Evolutionary conservation across 2,329 filamentous ascomycete genomes (phyloP).

Genomic region (Cladobotryum mycophilum): DNA sequence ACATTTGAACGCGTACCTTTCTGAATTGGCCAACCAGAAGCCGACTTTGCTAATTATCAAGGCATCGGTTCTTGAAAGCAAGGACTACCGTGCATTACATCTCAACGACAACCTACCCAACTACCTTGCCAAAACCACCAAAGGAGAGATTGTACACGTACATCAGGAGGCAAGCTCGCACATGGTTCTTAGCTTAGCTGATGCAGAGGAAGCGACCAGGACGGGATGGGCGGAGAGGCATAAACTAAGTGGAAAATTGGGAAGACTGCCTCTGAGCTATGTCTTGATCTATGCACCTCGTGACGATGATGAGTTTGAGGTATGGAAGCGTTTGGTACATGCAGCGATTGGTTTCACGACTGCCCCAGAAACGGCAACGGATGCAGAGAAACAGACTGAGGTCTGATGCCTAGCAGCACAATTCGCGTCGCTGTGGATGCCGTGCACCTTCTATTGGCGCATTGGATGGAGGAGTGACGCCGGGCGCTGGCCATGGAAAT

Average conservation of each 20-base stretch:
- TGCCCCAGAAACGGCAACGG: background rate
- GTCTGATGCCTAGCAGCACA: no score
- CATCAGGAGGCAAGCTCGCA: conserved; percentile 36
- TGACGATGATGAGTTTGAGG: conserved; percentile 27
- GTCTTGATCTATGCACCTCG: conserved; percentile 37
- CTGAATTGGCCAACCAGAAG: conserved; percentile 1
- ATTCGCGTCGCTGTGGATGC: no score
- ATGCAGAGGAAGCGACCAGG: conserved; percentile 29
- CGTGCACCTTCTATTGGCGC: no score
- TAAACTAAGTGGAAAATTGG: conserved; percentile 17
- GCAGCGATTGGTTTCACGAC: conserved; percentile 13
- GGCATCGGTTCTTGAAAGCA: conserved; percentile 6
- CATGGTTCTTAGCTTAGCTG: conserved; percentile 29
- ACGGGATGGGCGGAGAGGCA: conserved; percentile 37
- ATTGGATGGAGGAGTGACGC: no score
- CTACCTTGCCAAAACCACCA: conserved; percentile 11
- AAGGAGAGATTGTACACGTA: conserved; percentile 31
- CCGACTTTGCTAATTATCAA: background rate
- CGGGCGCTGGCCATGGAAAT: no score
- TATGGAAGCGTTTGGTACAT: conserved; percentile 20
- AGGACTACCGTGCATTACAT: conserved; percentile 8
- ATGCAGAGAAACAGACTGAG: no score
- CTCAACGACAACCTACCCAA: conserved; percentile 2
- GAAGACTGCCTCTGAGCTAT: conserved; percentile 19
- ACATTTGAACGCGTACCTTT: conserved; percentile 23